Percentiles rank a stretch among this genome's conserved stretches.
Conservation (phyloP, 208 protist species). For the Angomonas deanei region DNA sequence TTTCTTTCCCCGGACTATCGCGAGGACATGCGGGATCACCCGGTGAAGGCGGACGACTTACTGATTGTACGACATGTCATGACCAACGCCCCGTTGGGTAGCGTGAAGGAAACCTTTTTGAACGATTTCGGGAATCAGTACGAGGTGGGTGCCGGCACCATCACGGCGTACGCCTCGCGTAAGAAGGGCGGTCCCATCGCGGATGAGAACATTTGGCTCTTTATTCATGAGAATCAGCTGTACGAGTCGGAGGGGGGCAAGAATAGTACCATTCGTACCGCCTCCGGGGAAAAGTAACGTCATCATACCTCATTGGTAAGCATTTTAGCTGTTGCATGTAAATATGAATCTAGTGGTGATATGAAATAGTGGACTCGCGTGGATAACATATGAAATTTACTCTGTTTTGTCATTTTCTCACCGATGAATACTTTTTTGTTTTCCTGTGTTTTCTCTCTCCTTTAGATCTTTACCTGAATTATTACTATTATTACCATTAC, state of each 20-base stretch:
- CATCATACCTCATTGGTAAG: background rate
- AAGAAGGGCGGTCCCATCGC: constrained; percentile 23
- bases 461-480: background rate
- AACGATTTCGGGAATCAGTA: constrained; percentile 86
- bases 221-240: constrained; percentile 63
- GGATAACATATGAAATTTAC: no score
- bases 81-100: constrained; percentile 67
- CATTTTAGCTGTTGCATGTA: background rate
- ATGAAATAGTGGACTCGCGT: no score
- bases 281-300: background rate
- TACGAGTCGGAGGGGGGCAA: constrained; percentile 2
- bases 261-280: background rate
- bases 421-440: background rate
- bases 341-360: no score
- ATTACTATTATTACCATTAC: background rate
- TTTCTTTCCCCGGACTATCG: constrained; percentile 70
- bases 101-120: constrained; percentile 44
- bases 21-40: constrained; percentile 82
- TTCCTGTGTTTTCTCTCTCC: background rate
- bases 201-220: constrained; percentile 74
- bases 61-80: constrained; percentile 74
- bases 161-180: constrained; percentile 41
- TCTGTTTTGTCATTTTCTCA: no score
- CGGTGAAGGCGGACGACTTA: constrained; percentile 63
- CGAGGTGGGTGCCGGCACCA: constrained; percentile 61